Percentiles rank a stretch among this genome's conserved stretches.
Evolutionary conservation across 805 yeast species (phyloP).

Genomic region (Brettanomyces sp.): DNA sequence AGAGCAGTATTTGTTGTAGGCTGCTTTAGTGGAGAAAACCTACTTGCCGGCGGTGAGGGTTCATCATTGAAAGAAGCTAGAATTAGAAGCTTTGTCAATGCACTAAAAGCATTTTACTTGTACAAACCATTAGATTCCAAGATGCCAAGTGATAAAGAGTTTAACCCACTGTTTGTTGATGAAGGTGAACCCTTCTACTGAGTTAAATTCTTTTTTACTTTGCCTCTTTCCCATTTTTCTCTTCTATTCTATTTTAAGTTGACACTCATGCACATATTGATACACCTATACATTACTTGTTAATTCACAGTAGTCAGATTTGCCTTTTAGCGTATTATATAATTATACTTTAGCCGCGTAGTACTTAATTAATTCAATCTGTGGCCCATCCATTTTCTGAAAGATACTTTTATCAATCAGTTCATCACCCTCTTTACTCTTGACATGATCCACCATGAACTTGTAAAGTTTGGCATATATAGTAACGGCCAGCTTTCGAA

Average conservation of each 20-base stretch:
- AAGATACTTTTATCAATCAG: conserved; percentile 24
- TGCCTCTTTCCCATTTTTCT: not conserved
- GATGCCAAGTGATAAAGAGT: conserved; percentile 50
- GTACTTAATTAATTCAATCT: conserved; percentile 37
- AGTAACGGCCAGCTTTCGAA: conserved; percentile 29
- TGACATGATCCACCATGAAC: conserved; percentile 6
- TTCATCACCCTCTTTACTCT: conserved; percentile 12
- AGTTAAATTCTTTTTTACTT: not conserved
- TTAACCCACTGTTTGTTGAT: conserved; percentile 27
- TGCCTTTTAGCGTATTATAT: not conserved
- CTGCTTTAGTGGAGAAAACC: conserved; percentile 72
- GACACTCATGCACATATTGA: not conserved
- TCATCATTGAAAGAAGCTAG: conserved; percentile 84
- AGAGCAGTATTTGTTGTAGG: conserved; percentile 88
- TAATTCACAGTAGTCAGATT: too few species aligned
- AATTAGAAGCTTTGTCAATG: conserved; percentile 83
- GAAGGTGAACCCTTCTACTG: conserved; percentile 28
- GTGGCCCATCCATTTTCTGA: conserved; percentile 31
- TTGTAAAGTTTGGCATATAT: conserved; percentile 27
- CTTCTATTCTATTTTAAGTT: too few species aligned
- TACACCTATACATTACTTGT: not conserved
- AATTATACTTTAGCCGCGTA: conserved; percentile 20
- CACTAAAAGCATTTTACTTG: conserved; percentile 85
- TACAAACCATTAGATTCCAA: conserved; percentile 67
- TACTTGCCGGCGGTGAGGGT: conserved; percentile 93